A percentile compares a stretch with the other conserved stretches of the same genome.
Evolutionary conservation across 2,329 filamentous ascomycete species (phyloP).

Genomic region (Nemania serpens): DNA sequence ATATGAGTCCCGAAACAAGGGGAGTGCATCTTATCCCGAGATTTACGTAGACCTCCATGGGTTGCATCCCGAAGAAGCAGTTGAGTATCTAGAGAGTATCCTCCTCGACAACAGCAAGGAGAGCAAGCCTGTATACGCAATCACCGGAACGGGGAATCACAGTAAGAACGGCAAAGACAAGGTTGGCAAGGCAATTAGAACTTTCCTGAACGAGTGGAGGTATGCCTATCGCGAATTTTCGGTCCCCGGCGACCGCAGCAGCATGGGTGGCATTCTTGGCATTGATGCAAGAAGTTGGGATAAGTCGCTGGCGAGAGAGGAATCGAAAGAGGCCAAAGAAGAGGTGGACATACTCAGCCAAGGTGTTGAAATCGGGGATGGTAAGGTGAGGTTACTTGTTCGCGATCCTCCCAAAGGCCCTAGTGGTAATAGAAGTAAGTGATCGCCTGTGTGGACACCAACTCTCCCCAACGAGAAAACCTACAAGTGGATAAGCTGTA

Average conservation of each 20-base stretch:
- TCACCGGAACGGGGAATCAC: constrained; percentile 95
- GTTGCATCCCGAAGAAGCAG: constrained; percentile 97
- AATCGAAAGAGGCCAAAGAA: constrained; percentile 46
- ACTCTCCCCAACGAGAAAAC: constrained; percentile 4
- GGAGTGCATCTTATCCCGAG: constrained; percentile 64
- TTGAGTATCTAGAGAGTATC: constrained; percentile 88
- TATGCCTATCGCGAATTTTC: constrained; percentile 97
- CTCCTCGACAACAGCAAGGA: constrained; percentile 80
- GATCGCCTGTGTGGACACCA: constrained; percentile 27
- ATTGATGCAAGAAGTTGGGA: constrained; percentile 72
- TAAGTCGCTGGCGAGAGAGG: constrained; percentile 59
- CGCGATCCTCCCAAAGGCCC: constrained; percentile 63
- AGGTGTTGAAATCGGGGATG: constrained; percentile 70
- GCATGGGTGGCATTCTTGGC: constrained; percentile 75
- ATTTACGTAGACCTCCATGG: constrained; percentile 96
- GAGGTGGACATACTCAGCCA: constrained; percentile 64
- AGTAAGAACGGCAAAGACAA: constrained; percentile 99
- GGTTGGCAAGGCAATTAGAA: constrained; percentile 89
- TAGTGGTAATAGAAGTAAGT: constrained; percentile 52
- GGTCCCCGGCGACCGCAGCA: constrained; percentile 87
- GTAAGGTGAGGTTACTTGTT: constrained; percentile 68
- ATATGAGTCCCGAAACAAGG: constrained; percentile 91
- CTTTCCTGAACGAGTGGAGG: constrained; percentile 91
- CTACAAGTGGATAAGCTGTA: constrained; percentile 7
- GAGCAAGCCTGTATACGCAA: constrained; percentile 83